Evolutionary conservation across 345 rosid species (phyloP).

Genomic region (Lepidium didymum): DNA sequence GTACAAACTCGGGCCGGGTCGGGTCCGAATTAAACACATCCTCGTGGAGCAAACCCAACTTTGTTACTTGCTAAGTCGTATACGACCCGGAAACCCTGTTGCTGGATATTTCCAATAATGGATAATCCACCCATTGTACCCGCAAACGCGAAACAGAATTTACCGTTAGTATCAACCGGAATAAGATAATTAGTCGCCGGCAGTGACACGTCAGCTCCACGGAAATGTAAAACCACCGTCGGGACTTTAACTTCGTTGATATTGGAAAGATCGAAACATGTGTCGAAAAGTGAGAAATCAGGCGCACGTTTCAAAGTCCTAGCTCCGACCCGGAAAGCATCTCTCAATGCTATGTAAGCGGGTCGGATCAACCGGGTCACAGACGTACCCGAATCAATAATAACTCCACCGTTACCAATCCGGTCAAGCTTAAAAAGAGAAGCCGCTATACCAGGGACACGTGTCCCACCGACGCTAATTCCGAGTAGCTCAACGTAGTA

Average conservation of each 20-base stretch:
- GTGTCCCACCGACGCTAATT: conserved; percentile 82
- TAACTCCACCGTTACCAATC: conserved; percentile 84
- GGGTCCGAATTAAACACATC: conserved; percentile 47
- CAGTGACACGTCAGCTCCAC: conserved; percentile 64
- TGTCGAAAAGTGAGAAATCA: conserved; percentile 62
- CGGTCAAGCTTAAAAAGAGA: conserved; percentile 65
- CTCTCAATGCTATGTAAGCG: conserved; percentile 59
- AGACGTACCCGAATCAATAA: conserved; percentile 83
- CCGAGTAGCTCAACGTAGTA: conserved; percentile 85
- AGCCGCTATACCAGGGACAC: conserved; percentile 57
- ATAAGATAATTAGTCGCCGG: conserved; percentile 90
- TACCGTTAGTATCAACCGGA: conserved; percentile 67
- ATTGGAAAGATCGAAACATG: conserved; percentile 74
- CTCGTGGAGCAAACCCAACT: conserved; percentile 85
- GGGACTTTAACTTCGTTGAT: conserved; percentile 65
- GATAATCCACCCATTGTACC: conserved; percentile 83
- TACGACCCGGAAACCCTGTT: conserved; percentile 89
- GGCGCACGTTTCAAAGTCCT: conserved; percentile 40
- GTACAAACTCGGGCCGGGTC: conserved; percentile 6
- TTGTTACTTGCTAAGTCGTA: conserved; percentile 63
- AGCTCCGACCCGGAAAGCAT: conserved; percentile 54
- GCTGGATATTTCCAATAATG: conserved; percentile 91
- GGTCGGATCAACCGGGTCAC: conserved; percentile 72
- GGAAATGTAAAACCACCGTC: conserved; percentile 60
- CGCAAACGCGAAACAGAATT: conserved; percentile 92